Percentiles rank a stretch among this genome's conserved stretches.
These are phyloP conservation scores for Torulaspora pretoriensis DNA, from an alignment of 1,139 yeast genomes.

Conservation along the genomic window DNA sequence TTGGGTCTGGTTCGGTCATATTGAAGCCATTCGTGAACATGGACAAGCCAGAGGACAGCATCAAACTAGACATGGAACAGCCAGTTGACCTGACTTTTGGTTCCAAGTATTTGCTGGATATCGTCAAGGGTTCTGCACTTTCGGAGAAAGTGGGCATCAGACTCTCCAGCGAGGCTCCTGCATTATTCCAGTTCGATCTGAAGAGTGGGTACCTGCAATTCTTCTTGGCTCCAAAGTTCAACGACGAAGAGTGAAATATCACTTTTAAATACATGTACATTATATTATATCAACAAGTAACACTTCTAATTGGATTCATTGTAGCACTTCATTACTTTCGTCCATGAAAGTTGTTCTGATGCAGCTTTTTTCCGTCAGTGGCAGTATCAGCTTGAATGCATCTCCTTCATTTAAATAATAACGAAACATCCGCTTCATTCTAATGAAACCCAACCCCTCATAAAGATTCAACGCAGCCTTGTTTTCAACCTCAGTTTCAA, in stretches of 20 bases:
- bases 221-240: slow-evolving; percentile 96
- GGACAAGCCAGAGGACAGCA: slow-evolving; percentile 72
- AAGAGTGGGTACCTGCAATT: slow-evolving; percentile 92
- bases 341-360: slow-evolving; percentile 42
- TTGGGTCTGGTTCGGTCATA: slow-evolving; percentile 83
- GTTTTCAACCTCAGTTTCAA: slow-evolving; percentile 89
- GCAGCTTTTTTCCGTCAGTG: slow-evolving; percentile 51
- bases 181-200: slow-evolving; percentile 86
- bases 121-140: slow-evolving; percentile 84
- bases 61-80: slow-evolving; percentile 72
- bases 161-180: slow-evolving; percentile 89
- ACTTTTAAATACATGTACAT: slow-evolving; percentile 6
- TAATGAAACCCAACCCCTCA: slow-evolving; percentile 80
- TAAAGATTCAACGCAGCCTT: slow-evolving; percentile 71
- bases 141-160: slow-evolving; percentile 74
- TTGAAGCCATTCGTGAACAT: slow-evolving; percentile 80
- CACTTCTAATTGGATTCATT: slow-evolving; percentile 1
- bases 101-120: slow-evolving; percentile 82
- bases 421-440: slow-evolving; percentile 75
- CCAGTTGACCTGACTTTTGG: slow-evolving; percentile 91
- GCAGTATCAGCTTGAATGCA: slow-evolving; percentile 76
- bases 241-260: slow-evolving; percentile 63
- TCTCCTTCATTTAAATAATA: slow-evolving; percentile 91
- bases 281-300: slow-evolving; percentile 3
- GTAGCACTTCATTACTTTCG: slow-evolving; percentile 2